Evolutionary conservation across 495 filamentous ascomycete species (phyloP).

Genomic region (Apiosordaria backusii): DNA sequence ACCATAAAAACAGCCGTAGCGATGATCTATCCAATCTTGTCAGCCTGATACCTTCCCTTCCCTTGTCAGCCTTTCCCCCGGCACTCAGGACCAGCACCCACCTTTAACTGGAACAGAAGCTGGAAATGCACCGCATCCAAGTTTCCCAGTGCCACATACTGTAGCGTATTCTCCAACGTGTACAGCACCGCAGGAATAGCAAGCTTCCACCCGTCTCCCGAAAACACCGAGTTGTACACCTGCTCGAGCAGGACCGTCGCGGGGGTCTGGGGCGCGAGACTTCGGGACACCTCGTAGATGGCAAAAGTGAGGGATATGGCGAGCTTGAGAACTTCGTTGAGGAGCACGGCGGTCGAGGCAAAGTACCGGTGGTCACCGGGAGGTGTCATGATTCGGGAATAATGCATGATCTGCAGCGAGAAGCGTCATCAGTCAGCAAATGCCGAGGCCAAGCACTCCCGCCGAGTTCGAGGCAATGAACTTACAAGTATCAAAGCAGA

Average conservation of each 20-base stretch:
- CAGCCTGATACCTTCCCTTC: neutral
- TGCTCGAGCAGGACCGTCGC: conserved; percentile 74
- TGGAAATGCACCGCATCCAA: conserved; percentile 89
- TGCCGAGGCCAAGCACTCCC: neutral
- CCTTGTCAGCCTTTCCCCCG: too few species aligned
- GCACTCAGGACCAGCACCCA: conserved; percentile 15
- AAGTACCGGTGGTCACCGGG: conserved; percentile 81
- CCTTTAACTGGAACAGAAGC: conserved; percentile 85
- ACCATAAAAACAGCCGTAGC: conserved; percentile 88
- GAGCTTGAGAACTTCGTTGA: conserved; percentile 91
- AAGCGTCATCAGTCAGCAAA: neutral
- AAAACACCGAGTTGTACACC: conserved; percentile 77
- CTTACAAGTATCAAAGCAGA: conserved; percentile 71
- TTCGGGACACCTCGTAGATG: conserved; percentile 77
- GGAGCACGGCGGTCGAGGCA: conserved; percentile 88
- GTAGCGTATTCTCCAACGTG: conserved; percentile 83
- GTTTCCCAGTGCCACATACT: conserved; percentile 90
- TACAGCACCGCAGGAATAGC: conserved; percentile 86
- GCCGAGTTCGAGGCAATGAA: neutral
- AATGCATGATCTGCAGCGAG: conserved; percentile 70
- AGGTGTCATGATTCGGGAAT: conserved; percentile 86
- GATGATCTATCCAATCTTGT: conserved; percentile 53
- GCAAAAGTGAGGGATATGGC: conserved; percentile 80
- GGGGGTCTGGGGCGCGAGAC: conserved; percentile 69
- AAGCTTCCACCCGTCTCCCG: conserved; percentile 94